These are phyloP conservation scores for Picochlorum sp. DNA, from an alignment of 139 green algal species.

Conservation along the genomic window DNA sequence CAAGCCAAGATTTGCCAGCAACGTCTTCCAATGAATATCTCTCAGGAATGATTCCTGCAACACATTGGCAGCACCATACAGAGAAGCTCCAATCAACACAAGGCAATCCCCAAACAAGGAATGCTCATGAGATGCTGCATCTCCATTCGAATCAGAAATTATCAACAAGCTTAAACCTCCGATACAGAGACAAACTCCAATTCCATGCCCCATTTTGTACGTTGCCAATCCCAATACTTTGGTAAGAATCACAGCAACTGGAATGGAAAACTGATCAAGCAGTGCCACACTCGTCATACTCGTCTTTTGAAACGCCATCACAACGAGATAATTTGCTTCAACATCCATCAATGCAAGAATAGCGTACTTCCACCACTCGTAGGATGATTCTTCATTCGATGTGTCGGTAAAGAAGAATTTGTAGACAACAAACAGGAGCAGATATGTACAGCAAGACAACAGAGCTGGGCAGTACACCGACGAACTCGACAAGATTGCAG, in stretches of 20 bases:
- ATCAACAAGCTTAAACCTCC: slow-evolving; percentile 55
- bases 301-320: slow-evolving; percentile 5
- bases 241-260: slow-evolving; percentile 37
- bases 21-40: slow-evolving; percentile 10
- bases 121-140: not conserved
- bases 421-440: too few relatives aligned
- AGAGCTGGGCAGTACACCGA: too few relatives aligned
- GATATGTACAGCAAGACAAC: too few relatives aligned
- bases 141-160: slow-evolving; percentile 27
- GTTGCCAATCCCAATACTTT: slow-evolving; percentile 17
- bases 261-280: slow-evolving; percentile 74
- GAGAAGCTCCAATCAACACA: slow-evolving; percentile 49
- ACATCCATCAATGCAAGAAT: slow-evolving; percentile 61
- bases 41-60: slow-evolving; percentile 31
- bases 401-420: too few relatives aligned
- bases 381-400: too few relatives aligned
- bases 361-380: slow-evolving; percentile 31
- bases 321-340: slow-evolving; percentile 53
- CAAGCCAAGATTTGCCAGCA: slow-evolving; percentile 41
- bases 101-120: slow-evolving; percentile 56
- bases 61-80: slow-evolving; percentile 69
- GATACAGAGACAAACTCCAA: slow-evolving; percentile 51
- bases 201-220: slow-evolving; percentile 46
- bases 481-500: too few relatives aligned
- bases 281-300: slow-evolving; percentile 39